These are phyloP conservation scores for Penicillium hordei DNA, from an alignment of 2,329 filamentous ascomycete species.

Conservation along the genomic window DNA sequence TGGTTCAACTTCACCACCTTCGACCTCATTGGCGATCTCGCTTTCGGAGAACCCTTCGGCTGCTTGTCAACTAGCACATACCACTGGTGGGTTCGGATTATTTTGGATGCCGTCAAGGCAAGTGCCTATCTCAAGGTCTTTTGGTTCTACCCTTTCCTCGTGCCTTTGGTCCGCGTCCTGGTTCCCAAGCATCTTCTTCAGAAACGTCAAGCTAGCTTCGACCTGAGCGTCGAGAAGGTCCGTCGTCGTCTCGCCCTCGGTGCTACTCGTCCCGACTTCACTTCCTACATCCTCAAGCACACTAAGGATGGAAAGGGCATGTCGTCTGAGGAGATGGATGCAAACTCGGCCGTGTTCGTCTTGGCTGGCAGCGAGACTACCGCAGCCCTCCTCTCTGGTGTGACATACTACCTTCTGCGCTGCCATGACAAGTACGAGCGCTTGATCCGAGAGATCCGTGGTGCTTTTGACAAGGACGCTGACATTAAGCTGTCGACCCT, in stretches of 20 bases:
- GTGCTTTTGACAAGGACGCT: constrained; percentile 18
- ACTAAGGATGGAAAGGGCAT: constrained; percentile 17
- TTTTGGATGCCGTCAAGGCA: constrained; percentile 29
- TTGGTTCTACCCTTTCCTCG: constrained; percentile 22
- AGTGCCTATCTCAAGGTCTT: constrained; percentile 22
- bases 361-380: constrained; percentile 30
- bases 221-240: constrained; percentile 24
- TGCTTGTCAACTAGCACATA: constrained; percentile 29
- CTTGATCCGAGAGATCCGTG: constrained; percentile 29
- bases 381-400: constrained; percentile 21
- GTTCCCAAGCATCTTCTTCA: constrained; percentile 22
- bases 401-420: constrained; percentile 28
- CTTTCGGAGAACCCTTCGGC: constrained; percentile 35
- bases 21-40: constrained; percentile 38
- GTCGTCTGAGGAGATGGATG: constrained; percentile 22
- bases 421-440: constrained; percentile 20
- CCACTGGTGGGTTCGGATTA: constrained; percentile 33
- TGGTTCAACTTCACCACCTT: constrained; percentile 35
- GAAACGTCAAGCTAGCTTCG: constrained; percentile 16
- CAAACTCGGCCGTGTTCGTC: constrained; percentile 26
- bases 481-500: constrained; percentile 22
- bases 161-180: constrained; percentile 11
- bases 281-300: constrained; percentile 26
- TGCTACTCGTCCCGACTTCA: constrained; percentile 25
- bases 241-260: constrained; percentile 17